Percentiles rank a stretch among this genome's conserved stretches.
Evolutionary conservation across 2,329 filamentous ascomycete species (phyloP).

Genomic region (Colletotrichum camelliae): DNA sequence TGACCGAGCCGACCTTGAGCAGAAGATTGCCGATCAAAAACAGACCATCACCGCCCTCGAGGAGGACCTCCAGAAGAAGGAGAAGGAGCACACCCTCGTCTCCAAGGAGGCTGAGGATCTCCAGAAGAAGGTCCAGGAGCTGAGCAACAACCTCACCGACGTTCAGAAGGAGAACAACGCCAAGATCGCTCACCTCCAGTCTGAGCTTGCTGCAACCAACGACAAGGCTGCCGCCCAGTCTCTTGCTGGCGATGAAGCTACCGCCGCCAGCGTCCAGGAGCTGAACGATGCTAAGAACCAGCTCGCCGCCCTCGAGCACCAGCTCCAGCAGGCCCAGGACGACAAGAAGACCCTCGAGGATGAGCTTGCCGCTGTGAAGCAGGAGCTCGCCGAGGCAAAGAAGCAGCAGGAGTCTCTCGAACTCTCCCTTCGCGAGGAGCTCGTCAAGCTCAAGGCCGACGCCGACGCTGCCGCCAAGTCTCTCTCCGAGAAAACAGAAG

Average conservation of each 20-base stretch:
- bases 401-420: conserved; percentile 40
- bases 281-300: conserved; percentile 28
- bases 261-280: conserved; percentile 24
- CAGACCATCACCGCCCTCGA: conserved; percentile 39
- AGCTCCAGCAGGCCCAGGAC: conserved; percentile 26
- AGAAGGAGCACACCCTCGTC: conserved; percentile 38
- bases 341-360: conserved; percentile 34
- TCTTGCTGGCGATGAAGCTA: conserved; percentile 29
- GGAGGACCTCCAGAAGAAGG: conserved; percentile 40
- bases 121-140: conserved; percentile 42
- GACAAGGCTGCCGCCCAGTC: conserved; percentile 26
- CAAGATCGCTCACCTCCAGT: conserved; percentile 37
- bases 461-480: conserved; percentile 31
- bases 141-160: conserved; percentile 33
- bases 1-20: conserved; percentile 37
- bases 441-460: conserved; percentile 35
- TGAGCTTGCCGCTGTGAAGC: conserved; percentile 37
- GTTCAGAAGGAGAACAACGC: conserved; percentile 36
- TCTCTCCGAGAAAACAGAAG: conserved; percentile 32
- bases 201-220: conserved; percentile 35
- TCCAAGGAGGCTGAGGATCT: conserved; percentile 42
- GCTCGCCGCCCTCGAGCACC: conserved; percentile 35
- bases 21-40: conserved; percentile 43
- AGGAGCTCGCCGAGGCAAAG: conserved; percentile 36
- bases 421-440: conserved; percentile 33